Conservation (phyloP, 2,329 filamentous ascomycete genomes). For the Fusarium sp. region DNA sequence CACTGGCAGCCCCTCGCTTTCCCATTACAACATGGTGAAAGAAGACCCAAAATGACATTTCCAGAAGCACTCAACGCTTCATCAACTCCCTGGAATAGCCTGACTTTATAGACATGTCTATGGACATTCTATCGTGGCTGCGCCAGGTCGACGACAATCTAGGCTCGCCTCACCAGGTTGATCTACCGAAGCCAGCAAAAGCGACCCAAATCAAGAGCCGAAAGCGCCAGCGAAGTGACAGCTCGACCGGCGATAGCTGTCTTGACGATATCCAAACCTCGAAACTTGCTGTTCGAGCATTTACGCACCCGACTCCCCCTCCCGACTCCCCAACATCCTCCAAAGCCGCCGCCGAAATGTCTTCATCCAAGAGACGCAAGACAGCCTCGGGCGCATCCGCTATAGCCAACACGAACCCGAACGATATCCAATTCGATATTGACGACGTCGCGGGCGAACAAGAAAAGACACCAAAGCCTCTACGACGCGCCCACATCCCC, state of each 20-base stretch:
- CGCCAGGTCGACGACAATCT: not conserved
- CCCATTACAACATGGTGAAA: not conserved
- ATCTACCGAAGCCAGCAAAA: not conserved
- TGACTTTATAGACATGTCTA: not conserved
- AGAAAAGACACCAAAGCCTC: not conserved
- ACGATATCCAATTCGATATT: not conserved
- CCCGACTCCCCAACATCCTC: not conserved
- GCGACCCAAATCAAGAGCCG: not conserved
- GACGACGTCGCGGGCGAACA: not conserved
- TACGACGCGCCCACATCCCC: not conserved
- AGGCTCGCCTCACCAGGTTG: not conserved
- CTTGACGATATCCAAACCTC: no score
- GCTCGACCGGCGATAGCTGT: not conserved
- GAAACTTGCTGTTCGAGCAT: fast-evolving
- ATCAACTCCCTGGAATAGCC: fast-evolving
- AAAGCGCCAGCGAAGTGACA: not conserved
- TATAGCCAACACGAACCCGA: not conserved
- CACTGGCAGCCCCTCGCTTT: not conserved
- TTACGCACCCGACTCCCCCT: not conserved
- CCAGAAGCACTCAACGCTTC: fast-evolving
- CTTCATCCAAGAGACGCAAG: not conserved
- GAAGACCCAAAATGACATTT: not conserved
- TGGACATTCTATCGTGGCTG: not conserved
- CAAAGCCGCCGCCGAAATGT: not conserved
- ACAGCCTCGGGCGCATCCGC: not conserved